These are phyloP conservation scores for Cryphonectria nitschkei DNA, from an alignment of 2,329 filamentous ascomycete species.

Conservation along the genomic window DNA sequence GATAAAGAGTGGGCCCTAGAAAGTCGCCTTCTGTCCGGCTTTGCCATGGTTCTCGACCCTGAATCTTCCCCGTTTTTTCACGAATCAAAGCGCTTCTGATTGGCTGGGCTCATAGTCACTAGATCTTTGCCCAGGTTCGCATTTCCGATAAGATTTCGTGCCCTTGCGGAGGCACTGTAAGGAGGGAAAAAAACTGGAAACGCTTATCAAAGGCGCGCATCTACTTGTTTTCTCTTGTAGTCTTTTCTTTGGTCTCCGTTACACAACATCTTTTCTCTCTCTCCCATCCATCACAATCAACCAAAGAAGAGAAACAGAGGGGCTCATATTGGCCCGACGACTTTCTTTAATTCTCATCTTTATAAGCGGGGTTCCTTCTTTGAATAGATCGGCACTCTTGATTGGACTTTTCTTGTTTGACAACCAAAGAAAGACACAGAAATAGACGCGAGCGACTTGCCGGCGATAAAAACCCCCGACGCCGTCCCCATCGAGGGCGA, in stretches of 20 bases:
- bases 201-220: constrained; percentile 23
- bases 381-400: not conserved
- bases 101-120: constrained; percentile 28
- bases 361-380: constrained; percentile 1
- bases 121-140: not conserved
- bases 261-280: constrained; percentile 5
- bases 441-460: not conserved
- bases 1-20: not conserved
- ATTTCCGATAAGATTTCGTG: constrained; percentile 36
- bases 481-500: not conserved
- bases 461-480: not conserved
- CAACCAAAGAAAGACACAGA: not conserved
- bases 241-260: constrained; percentile 10
- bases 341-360: constrained; percentile 21
- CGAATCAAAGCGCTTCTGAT: constrained; percentile 20
- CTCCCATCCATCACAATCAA: not conserved
- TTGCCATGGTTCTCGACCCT: not conserved
- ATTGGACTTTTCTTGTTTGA: not conserved
- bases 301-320: not conserved
- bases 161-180: constrained; percentile 12
- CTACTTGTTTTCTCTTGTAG: constrained; percentile 11
- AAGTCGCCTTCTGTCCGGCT: not conserved
- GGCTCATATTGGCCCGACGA: constrained; percentile 8
- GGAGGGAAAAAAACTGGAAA: constrained; percentile 3
- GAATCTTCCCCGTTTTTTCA: constrained; percentile 11